Conservation (phyloP, 2,329 filamentous ascomycete genomes). For the Westerdykella aurantiaca region DNA sequence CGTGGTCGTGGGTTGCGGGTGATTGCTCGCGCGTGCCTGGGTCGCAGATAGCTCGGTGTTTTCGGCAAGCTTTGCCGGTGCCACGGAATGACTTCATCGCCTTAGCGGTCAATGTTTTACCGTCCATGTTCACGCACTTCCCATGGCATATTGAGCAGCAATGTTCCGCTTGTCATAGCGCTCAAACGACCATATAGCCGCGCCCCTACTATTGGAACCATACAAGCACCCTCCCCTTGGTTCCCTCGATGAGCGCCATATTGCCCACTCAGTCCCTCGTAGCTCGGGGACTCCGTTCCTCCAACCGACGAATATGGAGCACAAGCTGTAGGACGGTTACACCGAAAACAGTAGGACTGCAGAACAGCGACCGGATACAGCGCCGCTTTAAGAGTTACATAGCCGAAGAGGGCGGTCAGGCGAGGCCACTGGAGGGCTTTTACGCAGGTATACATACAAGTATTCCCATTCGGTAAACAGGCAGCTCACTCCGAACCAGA, state of each 20-base stretch:
- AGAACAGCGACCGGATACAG: conserved; percentile 32
- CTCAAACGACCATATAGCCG: no score
- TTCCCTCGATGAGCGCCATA: background rate
- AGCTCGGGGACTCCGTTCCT: conserved; percentile 3
- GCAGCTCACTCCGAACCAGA: conserved; percentile 30
- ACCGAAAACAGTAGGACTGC: conserved; percentile 19
- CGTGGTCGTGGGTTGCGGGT: background rate
- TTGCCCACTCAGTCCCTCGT: background rate
- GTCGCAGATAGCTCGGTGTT: conserved; percentile 9
- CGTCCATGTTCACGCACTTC: no score
- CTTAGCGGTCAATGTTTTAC: background rate
- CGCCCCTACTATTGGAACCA: no score
- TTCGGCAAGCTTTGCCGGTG: conserved; percentile 20
- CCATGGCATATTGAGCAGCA: no score
- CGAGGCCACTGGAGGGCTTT: conserved; percentile 34
- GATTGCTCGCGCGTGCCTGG: background rate
- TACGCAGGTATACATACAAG: conserved; percentile 26
- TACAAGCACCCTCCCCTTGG: no score
- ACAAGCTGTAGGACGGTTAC: conserved; percentile 1
- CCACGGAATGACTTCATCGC: conserved; percentile 30
- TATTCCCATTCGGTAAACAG: background rate
- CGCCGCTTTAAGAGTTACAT: conserved; percentile 32
- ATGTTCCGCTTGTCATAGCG: no score
- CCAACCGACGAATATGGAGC: conserved; percentile 17
- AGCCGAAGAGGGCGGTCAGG: conserved; percentile 35